Percentiles rank a stretch among this genome's conserved stretches.
phyloP scores from a whole-genome alignment of 73 alveolate species.

The Paramecium caudatum region DNA sequence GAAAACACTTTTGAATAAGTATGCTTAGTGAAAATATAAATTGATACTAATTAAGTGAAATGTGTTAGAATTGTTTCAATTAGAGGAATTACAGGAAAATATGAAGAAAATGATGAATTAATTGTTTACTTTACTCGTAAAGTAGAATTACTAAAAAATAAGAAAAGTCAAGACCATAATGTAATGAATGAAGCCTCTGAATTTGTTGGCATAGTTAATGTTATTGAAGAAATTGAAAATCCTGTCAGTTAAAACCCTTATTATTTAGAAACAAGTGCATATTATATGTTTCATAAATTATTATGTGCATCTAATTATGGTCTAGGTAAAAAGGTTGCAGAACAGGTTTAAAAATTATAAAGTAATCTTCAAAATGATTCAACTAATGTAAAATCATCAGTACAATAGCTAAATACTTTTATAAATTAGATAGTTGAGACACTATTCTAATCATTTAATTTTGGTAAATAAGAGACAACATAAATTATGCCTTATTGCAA shows the following conservation, averaged over 20 bases:
- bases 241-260: constrained; percentile 69
- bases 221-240: constrained; percentile 53
- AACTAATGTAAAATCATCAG: background rate
- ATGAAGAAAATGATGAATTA: constrained; percentile 18
- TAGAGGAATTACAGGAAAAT: constrained; percentile 40
- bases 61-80: constrained; percentile 43
- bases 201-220: constrained; percentile 49
- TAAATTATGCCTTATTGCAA: constrained; percentile 53
- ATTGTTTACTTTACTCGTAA: background rate
- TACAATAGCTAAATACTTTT: background rate
- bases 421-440: constrained; percentile 46
- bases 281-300: constrained; percentile 73
- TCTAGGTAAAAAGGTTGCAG: constrained; percentile 68
- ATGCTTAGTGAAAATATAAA: constrained; percentile 19
- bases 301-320: constrained; percentile 74
- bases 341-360: constrained; percentile 58
- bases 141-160: background rate
- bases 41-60: constrained; percentile 55
- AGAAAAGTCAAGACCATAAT: constrained; percentile 14
- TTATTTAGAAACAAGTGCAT: constrained; percentile 71
- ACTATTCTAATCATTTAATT: constrained; percentile 35
- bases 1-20: constrained; percentile 48
- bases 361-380: constrained; percentile 30
- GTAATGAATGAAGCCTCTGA: constrained; percentile 60
- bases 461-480: constrained; percentile 34